Evolutionary conservation across 108 stramenopile species (phyloP), one percentile per base, ranked within the genome.

Genomic region (Skeletonema potamos): DNA sequence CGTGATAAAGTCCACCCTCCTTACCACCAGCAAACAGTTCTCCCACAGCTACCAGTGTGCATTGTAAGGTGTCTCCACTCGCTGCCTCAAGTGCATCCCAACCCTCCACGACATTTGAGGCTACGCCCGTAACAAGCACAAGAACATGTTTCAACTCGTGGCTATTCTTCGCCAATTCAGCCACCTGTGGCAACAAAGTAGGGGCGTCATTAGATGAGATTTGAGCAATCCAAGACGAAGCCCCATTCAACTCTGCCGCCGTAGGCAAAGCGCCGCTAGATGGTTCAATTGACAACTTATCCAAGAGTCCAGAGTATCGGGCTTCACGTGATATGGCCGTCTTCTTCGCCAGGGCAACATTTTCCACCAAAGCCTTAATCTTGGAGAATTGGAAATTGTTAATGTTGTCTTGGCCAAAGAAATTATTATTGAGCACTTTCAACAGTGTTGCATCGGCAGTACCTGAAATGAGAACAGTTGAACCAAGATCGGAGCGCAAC

Each of bases 281-380:
- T 24, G 64, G 20, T 20, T 86, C 73, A 26, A 70, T 62, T 37
- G 86, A 87, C 37, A 96, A 72, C 48, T 94, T 91, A 71, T 93
- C 85, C 66, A 95, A 70, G 46, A 96, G 77, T 17, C 96, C 96
- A 24, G 88, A 87, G 83, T 95, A 96, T 9, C 96, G 76, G 8
- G 92, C 89, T 33, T 82, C 82, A 12, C 96, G 82, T 54, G 81
- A 79, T 37, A 94, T 66, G 0, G 94, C 84, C 15, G 88, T 82
- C 80, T 97, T 97, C 81, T 93, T 95, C 56, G 93, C 90, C 57
- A 79, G 80, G 10, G 64, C 68, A 3, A 73, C 82, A 62, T 91
- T 87, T 10, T 73, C 48, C n/a, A 85, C 85, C 72, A 90, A 86
- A 37, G 92, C 91, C 18, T 92, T 68, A 60, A 97, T 97, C 32